Evolutionary conservation across 768 basidiomycete genomes (phyloP).

Genomic region (Paxillus ammoniavirescens): DNA sequence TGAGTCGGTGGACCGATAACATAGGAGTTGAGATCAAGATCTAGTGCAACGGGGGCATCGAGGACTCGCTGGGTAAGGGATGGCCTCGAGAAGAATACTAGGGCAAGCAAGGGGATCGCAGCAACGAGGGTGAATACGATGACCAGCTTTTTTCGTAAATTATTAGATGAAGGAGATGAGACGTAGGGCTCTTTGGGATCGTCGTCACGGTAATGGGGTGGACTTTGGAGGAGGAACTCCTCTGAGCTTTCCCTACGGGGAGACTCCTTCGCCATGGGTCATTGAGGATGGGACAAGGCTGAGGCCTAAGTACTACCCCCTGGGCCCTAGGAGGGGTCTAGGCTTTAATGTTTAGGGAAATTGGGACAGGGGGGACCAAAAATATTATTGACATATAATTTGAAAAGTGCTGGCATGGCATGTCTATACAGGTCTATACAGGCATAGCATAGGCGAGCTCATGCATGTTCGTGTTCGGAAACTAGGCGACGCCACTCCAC

Average conservation of each 20-base stretch:
- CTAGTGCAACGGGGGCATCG: background rate
- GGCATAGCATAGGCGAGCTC: no score
- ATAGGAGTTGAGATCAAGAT: constrained; percentile 5
- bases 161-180: background rate
- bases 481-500: background rate
- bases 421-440: no score
- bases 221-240: background rate
- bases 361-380: no score
- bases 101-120: constrained; percentile 24
- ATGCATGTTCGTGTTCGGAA: no score
- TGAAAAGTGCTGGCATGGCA: no score
- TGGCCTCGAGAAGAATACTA: background rate
- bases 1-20: constrained; percentile 51
- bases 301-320: background rate
- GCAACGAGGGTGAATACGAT: constrained; percentile 20
- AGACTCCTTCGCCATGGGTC: constrained; percentile 5
- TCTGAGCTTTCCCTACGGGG: constrained; percentile 1
- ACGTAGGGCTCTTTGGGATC: constrained; percentile 1
- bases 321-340: background rate
- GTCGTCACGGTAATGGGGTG: background rate
- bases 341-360: background rate
- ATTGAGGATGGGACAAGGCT: background rate
- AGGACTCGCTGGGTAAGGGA: background rate
- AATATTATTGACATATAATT: no score
- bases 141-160: background rate